These are phyloP conservation scores for Dictyostelium brefeldianum DNA, from an alignment of 78 protist genomes.

Conservation along the genomic window DNA sequence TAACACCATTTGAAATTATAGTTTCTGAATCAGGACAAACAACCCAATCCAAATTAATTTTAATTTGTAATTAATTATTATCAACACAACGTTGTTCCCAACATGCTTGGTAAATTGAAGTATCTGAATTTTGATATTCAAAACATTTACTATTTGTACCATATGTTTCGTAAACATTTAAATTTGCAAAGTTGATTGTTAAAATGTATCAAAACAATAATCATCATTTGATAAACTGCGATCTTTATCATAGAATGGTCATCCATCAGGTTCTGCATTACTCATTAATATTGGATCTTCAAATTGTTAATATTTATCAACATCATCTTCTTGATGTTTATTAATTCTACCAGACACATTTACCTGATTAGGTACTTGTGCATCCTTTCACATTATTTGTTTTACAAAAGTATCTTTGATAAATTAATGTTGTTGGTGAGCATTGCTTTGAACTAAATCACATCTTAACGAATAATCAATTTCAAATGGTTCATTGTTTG, in stretches of 20 bases:
- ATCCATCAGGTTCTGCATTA: background rate
- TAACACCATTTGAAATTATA: background rate
- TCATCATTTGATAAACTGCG: background rate
- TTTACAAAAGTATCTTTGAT: background rate
- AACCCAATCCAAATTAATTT: background rate
- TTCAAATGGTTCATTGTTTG: background rate
- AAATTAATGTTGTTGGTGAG: background rate
- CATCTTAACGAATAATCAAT: background rate
- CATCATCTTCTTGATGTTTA: too few relatives aligned
- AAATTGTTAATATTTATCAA: too few relatives aligned
- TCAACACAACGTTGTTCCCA: slow-evolving; percentile 18
- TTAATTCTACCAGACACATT: background rate
- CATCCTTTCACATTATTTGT: background rate
- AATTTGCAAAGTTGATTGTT: background rate
- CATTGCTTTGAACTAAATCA: background rate
- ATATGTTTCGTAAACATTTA: background rate
- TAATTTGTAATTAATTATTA: background rate
- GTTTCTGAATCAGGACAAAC: background rate
- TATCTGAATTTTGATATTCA: background rate
- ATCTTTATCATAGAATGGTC: background rate
- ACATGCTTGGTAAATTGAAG: background rate
- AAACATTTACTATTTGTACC: background rate
- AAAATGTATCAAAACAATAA: background rate
- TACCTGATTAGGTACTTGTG: slow-evolving; percentile 11
- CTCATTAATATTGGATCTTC: background rate